phyloP scores from a whole-genome alignment of 768 basidiomycete species.

The Crepidotus variabilis region DNA sequence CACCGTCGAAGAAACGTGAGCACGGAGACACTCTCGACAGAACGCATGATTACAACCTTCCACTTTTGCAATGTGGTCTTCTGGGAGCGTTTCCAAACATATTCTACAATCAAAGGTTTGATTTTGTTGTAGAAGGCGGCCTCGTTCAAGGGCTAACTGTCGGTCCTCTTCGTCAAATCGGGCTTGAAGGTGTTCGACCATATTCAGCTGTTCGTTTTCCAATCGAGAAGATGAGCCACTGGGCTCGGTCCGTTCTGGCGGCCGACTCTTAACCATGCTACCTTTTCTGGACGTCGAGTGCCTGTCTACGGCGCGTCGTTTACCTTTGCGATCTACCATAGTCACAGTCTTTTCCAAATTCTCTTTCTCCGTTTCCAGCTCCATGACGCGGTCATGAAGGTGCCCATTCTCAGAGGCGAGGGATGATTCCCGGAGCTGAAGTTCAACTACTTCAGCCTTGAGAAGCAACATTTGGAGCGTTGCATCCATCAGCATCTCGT shows the following conservation, averaged over 20 bases:
- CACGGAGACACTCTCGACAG: slow-evolving; percentile 49
- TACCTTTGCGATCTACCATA: neutral
- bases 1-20: slow-evolving; percentile 38
- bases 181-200: slow-evolving; percentile 6
- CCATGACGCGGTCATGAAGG: neutral
- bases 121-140: neutral
- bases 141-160: slow-evolving; percentile 3
- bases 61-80: slow-evolving; percentile 20
- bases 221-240: neutral
- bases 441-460: slow-evolving; percentile 34
- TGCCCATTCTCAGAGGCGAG: slow-evolving; percentile 11
- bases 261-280: neutral
- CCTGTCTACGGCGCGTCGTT: neutral
- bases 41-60: slow-evolving; percentile 43
- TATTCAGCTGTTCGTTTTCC: neutral
- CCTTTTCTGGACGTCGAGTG: neutral
- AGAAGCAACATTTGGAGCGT: slow-evolving; percentile 45
- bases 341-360: neutral
- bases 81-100: slow-evolving; percentile 44
- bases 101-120: slow-evolving; percentile 46
- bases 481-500: slow-evolving; percentile 31
- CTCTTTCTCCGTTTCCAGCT: neutral
- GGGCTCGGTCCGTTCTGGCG: neutral
- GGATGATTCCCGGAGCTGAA: slow-evolving; percentile 26
- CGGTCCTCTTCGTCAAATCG: slow-evolving; percentile 9